Evolutionary conservation across 257 asterid species (phyloP).

Genomic region (Solanum phureja): DNA sequence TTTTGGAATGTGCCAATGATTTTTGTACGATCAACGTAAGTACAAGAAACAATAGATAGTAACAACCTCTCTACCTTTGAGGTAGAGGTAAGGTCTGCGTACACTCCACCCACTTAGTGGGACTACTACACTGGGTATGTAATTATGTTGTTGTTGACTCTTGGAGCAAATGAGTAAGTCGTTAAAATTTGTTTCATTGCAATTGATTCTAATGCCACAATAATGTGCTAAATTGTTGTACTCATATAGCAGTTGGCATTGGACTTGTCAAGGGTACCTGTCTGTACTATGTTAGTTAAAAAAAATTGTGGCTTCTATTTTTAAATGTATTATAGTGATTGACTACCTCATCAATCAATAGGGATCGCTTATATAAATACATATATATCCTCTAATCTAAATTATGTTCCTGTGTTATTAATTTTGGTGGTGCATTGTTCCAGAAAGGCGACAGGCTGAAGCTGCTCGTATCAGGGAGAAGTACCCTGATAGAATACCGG

Average conservation of each 20-base stretch:
- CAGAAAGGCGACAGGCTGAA: slow-evolving; percentile 94
- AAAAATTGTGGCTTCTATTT: too few relatives aligned
- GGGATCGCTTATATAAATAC: not conserved
- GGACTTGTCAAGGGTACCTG: not conserved
- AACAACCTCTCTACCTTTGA: not conserved
- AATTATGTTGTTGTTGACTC: too few relatives aligned
- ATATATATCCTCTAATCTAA: too few relatives aligned
- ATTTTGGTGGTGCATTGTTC: not conserved
- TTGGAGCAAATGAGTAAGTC: not conserved
- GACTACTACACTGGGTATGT: too few relatives aligned
- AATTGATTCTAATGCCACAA: not conserved
- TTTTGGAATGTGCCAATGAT: not conserved
- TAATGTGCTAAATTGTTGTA: not conserved
- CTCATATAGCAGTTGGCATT: not conserved
- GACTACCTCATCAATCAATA: not conserved
- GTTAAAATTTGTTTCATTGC: not conserved
- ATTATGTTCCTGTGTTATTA: too few relatives aligned
- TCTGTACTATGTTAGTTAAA: not conserved
- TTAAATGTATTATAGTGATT: not conserved
- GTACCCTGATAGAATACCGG: slow-evolving; percentile 97
- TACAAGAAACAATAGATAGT: not conserved
- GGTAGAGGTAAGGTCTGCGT: not conserved
- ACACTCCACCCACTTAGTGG: too few relatives aligned
- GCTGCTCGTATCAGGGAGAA: slow-evolving; percentile 96
- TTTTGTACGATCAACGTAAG: not conserved